Evolutionary conservation across 306 rosid genomes (phyloP).

Genomic region (Quercus gilva): DNA sequence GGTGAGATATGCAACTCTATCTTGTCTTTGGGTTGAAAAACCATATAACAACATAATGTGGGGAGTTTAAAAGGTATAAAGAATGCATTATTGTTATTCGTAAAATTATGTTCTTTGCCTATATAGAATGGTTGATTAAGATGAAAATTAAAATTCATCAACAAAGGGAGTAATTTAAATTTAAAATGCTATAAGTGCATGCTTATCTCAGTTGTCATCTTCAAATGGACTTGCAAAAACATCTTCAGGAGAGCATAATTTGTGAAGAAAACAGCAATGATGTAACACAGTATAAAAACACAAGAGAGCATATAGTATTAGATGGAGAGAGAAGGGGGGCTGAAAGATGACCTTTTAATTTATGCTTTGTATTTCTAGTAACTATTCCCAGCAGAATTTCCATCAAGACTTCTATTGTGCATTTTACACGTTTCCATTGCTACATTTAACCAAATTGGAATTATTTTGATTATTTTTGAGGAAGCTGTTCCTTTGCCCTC

Average conservation of each 20-base stretch:
- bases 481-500: background rate
- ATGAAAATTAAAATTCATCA: background rate
- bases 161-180: too few relatives aligned
- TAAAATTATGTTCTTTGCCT: background rate
- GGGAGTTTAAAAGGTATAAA: background rate
- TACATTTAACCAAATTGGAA: background rate
- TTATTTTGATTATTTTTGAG: background rate
- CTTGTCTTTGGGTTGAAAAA: background rate
- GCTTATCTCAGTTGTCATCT: background rate
- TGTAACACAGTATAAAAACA: background rate
- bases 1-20: slow-evolving; percentile 32
- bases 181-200: background rate
- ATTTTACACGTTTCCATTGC: background rate
- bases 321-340: too few relatives aligned
- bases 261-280: background rate
- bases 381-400: background rate
- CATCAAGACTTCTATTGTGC: too few relatives aligned
- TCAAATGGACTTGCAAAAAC: background rate
- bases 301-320: background rate
- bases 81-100: background rate
- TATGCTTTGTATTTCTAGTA: background rate
- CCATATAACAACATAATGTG: background rate
- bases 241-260: background rate
- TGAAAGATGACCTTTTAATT: background rate
- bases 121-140: background rate